Evolutionary conservation across 352 stramenopile species (phyloP), one percentile per base, ranked within the genome.

Genomic region (Blastocystis sp.): DNA sequence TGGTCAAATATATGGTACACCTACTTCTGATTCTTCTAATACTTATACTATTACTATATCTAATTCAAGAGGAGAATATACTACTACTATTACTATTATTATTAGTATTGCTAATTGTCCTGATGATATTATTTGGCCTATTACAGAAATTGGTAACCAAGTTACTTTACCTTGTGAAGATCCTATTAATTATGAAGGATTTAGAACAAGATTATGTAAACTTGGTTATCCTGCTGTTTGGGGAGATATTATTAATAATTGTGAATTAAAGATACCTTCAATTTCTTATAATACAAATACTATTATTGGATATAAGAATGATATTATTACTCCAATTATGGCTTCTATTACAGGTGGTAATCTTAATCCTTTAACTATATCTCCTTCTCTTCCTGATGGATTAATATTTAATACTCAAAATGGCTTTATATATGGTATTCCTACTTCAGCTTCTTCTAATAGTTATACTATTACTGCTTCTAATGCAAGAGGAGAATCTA

Each of bases 341-440:
- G n/a, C n/a, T n/a, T n/a, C n/a, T n/a, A n/a, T n/a, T n/a, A n/a
- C n/a, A n/a, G 34, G 34, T 18, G 54, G 54, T 19, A 39, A 62
- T 39, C 48, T 62, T 30, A 34, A 37, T 23, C 54, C 52, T 3
- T 54, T 62, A 7, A 62, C 52, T n/a, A 62, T 62, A 27, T n/a
- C n/a, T 5, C 52, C 52, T 1, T 4, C 32, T 1, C 21, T 62
- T 0, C 52, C 52, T 1, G 40, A n/a, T 30, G 52, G 52, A 30
- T 42, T 62, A 21, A 27, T 42, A 2, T 62, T 62, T 42, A 39
- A 62, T 42, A 24, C 18, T 28, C 11, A 10, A 10, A 42, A 39
- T 9, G 52, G 52, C 28, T 27, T 42, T 2, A 62, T 62, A 18
- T 40, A 25, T 21, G 52, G 52, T 18, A 62, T 42, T 18, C 52